These are phyloP conservation scores for Bipolaris gigantea DNA, from an alignment of 2,329 filamentous ascomycete genomes.

Conservation along the genomic window DNA sequence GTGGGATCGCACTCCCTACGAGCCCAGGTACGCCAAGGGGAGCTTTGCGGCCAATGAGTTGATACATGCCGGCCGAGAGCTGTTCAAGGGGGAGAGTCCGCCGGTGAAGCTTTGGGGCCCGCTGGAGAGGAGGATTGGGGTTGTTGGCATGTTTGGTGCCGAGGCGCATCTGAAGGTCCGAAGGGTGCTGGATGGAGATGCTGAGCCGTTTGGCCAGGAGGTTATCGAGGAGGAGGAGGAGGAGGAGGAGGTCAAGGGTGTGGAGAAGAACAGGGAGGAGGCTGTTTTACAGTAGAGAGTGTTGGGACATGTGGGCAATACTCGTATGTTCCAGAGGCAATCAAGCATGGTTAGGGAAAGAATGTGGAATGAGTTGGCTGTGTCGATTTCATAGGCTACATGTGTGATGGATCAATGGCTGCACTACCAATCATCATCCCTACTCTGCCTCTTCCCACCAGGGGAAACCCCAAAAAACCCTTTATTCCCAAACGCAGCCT, in stretches of 20 bases:
- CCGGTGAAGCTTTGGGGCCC: constrained; percentile 34
- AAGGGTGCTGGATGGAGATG: constrained; percentile 28
- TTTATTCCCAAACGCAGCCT: neutral
- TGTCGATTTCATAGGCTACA: neutral
- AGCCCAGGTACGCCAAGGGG: constrained; percentile 41
- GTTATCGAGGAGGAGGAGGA: constrained; percentile 3
- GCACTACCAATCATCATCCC: neutral
- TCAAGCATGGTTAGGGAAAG: neutral
- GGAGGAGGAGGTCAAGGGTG: neutral
- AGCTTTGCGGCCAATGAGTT: constrained; percentile 38
- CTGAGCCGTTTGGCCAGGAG: constrained; percentile 25
- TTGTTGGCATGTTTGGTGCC: constrained; percentile 41
- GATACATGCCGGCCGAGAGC: constrained; percentile 35
- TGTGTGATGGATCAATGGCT: neutral
- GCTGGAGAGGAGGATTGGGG: constrained; percentile 35
- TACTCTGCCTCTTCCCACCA: neutral
- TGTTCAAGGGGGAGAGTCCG: constrained; percentile 39
- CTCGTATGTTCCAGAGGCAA: constrained; percentile 8
- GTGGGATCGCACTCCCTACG: constrained; percentile 41
- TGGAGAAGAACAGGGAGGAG: constrained; percentile 6
- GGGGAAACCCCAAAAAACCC: too few species aligned
- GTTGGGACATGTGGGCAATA: constrained; percentile 12
- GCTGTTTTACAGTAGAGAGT: constrained; percentile 5
- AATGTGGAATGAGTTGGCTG: too few species aligned
- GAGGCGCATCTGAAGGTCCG: constrained; percentile 30